phyloP scores from a whole-genome alignment of 192 early-diverging fungal genomes.

The Mortierella antarctica region DNA sequence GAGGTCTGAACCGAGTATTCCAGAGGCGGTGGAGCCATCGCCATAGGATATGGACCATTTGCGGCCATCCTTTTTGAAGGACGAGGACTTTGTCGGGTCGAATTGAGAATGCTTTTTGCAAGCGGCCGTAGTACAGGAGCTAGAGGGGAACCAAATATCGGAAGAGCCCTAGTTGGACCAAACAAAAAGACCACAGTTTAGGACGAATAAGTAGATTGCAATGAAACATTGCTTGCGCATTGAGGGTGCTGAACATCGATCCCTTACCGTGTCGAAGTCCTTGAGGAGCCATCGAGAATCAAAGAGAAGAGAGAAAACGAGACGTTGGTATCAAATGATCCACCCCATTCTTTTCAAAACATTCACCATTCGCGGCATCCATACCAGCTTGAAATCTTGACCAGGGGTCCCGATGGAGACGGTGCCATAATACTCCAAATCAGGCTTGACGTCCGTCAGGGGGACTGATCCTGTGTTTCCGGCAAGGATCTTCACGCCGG shows the following conservation, averaged over 20 bases:
- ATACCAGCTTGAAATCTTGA: constrained; percentile 64
- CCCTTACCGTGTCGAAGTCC: too few relatives aligned
- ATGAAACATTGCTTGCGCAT: background rate
- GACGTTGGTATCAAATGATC: background rate
- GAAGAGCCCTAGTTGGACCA: constrained; percentile 57
- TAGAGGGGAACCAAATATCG: constrained; percentile 69
- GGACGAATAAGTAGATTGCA: background rate
- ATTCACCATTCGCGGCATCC: background rate
- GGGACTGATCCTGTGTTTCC: constrained; percentile 24
- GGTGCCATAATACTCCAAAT: constrained; percentile 70
- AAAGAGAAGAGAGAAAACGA: background rate
- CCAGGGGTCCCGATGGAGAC: constrained; percentile 71
- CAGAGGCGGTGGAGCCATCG: constrained; percentile 64
- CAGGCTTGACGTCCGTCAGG: constrained; percentile 48
- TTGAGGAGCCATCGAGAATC: background rate
- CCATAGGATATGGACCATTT: constrained; percentile 74
- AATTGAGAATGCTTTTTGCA: constrained; percentile 63
- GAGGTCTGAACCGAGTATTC: constrained; percentile 60
- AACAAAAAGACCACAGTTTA: background rate
- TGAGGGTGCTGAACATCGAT: background rate
- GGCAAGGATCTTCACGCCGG: constrained; percentile 8
- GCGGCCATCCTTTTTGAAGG: constrained; percentile 66
- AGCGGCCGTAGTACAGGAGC: constrained; percentile 53
- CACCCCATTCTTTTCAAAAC: background rate
- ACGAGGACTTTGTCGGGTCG: constrained; percentile 57